Evolutionary conservation across 345 rosid genomes (phyloP).

Genomic region (Eucalyptus microcorys): DNA sequence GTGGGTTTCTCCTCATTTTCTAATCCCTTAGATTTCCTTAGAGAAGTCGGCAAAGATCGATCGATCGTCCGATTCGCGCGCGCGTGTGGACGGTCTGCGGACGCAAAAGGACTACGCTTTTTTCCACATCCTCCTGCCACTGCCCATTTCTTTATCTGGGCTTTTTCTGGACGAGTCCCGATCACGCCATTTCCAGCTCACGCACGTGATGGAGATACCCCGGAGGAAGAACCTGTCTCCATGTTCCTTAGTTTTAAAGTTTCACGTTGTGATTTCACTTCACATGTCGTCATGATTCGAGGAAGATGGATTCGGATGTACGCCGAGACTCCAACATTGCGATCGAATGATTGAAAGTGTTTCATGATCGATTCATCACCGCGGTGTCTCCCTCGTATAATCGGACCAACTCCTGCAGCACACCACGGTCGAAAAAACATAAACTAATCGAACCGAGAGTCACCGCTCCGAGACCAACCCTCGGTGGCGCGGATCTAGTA

Average conservation of each 20-base stretch:
- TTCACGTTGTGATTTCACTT: fast-evolving
- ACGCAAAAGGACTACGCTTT: background rate
- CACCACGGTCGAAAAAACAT: background rate
- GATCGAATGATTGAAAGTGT: fast-evolving
- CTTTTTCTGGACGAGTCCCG: background rate
- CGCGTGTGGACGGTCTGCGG: background rate
- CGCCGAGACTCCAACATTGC: background rate
- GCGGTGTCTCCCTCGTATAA: background rate
- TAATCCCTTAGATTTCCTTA: background rate
- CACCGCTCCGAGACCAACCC: background rate
- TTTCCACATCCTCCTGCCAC: no score
- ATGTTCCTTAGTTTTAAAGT: background rate
- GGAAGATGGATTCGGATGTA: background rate
- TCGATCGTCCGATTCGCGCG: background rate
- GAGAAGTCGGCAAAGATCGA: background rate
- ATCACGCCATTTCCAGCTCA: background rate
- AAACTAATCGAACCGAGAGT: background rate
- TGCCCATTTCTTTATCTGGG: background rate
- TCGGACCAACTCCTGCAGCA: background rate
- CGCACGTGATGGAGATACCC: background rate
- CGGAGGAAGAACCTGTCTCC: background rate
- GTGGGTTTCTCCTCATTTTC: background rate
- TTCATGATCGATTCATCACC: no score
- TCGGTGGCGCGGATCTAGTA: background rate
- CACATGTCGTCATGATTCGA: background rate